Conservation (phyloP, 1,139 yeast genomes). For the Hyphopichia burtonii region DNA sequence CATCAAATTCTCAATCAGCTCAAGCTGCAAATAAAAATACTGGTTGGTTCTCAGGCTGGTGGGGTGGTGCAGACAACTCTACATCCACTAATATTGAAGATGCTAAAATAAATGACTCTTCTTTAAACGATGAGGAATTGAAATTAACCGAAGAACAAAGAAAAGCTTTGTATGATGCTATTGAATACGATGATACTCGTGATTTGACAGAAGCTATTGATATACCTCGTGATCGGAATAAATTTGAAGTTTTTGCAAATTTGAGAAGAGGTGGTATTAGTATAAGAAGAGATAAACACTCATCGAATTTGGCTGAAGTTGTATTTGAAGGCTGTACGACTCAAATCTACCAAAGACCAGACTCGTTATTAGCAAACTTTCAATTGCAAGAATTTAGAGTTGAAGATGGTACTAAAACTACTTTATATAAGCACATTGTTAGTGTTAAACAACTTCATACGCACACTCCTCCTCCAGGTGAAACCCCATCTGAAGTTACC, state of each 20-base stretch:
- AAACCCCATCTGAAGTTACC: neutral
- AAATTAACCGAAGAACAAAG: conserved; percentile 62
- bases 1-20: neutral
- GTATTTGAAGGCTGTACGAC: conserved; percentile 81
- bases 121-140: conserved; percentile 27
- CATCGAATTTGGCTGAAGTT: conserved; percentile 64
- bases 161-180: conserved; percentile 87
- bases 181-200: conserved; percentile 80
- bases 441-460: conserved; percentile 68
- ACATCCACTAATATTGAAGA: conserved; percentile 7
- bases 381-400: conserved; percentile 79
- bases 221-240: conserved; percentile 72
- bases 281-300: conserved; percentile 43
- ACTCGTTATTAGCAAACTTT: conserved; percentile 70
- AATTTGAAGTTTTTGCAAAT: conserved; percentile 63
- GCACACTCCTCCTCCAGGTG: conserved; percentile 9
- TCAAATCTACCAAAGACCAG: conserved; percentile 73
- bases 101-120: conserved; percentile 15
- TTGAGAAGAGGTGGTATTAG: conserved; percentile 77
- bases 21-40: conserved; percentile 6
- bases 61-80: conserved; percentile 33
- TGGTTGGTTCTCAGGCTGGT: conserved; percentile 60
- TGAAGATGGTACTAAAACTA: conserved; percentile 77
- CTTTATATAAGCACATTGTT: conserved; percentile 83
- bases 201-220: conserved; percentile 54